Conservation (phyloP, 129 eudicot genomes). For the Arctium minus region DNA sequence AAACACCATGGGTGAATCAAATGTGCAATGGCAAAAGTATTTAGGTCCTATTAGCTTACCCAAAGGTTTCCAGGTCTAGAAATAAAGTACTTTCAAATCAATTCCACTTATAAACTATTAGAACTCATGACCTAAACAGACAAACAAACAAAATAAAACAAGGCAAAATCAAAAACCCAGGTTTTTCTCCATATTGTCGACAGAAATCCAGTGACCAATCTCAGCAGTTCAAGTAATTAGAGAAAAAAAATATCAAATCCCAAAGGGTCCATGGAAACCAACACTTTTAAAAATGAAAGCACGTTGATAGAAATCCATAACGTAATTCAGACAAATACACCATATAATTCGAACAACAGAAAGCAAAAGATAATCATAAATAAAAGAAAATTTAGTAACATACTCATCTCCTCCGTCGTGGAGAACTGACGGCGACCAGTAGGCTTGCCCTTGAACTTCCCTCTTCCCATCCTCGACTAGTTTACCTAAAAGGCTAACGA, state of each 20-base stretch:
- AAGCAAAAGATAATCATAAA: not conserved
- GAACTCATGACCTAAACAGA: not conserved
- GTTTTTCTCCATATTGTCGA: not conserved
- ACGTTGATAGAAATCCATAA: not conserved
- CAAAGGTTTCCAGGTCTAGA: not conserved
- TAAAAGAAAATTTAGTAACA: not conserved
- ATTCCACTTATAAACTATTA: not conserved
- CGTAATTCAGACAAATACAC: not conserved
- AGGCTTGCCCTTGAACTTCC: conserved; percentile 76
- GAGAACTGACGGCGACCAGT: conserved; percentile 76
- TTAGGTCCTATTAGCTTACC: not conserved
- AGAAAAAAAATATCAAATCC: not conserved
- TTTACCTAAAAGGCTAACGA: not conserved
- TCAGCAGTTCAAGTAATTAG: not conserved
- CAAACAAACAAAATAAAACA: not conserved
- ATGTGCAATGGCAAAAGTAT: not conserved
- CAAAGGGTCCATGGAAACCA: not conserved
- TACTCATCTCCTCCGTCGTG: conserved; percentile 58
- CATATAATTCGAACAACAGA: not conserved
- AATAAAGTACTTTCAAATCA: not conserved
- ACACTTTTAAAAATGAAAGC: not conserved
- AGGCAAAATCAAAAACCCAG: not conserved
- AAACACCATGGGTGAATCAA: not conserved
- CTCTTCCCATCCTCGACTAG: conserved; percentile 39
- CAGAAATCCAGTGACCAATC: not conserved